Conservation (phyloP, 1,284 basidiomycete genomes). For the Golubevia sp. region DNA sequence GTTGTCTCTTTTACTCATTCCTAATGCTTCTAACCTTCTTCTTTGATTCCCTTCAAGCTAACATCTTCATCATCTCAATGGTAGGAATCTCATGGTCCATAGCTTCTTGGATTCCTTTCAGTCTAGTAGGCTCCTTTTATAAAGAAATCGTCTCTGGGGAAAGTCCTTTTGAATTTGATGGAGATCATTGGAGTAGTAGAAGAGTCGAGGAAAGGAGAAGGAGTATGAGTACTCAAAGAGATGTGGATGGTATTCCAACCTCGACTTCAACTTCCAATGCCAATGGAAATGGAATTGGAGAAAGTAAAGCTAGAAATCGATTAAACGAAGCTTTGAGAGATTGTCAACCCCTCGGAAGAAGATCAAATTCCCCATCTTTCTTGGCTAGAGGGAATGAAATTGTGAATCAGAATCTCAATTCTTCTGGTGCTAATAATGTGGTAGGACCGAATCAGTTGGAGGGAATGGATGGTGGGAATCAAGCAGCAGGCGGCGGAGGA, state of each 20-base stretch:
- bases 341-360: constrained; percentile 14
- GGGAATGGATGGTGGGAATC: constrained; percentile 65
- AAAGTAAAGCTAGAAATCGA: constrained; percentile 9
- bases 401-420: constrained; percentile 32
- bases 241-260: constrained; percentile 1
- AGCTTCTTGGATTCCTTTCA: constrained; percentile 53
- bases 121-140: constrained; percentile 50
- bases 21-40: constrained; percentile 33
- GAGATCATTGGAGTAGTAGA: neutral
- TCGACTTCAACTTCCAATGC: constrained; percentile 13
- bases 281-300: constrained; percentile 7
- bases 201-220: neutral
- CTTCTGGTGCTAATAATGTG: constrained; percentile 26
- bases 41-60: constrained; percentile 7
- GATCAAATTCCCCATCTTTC: too few relatives aligned
- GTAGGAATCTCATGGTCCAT: constrained; percentile 53
- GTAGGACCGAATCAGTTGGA: constrained; percentile 61
- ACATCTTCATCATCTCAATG: constrained; percentile 33
- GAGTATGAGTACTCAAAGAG: neutral
- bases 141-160: constrained; percentile 33
- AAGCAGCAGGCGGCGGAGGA: constrained; percentile 65
- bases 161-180: neutral
- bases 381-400: too few relatives aligned
- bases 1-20: constrained; percentile 22
- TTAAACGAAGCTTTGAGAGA: constrained; percentile 25